Conservation (phyloP, 305 asterid species). For the Withania somnifera region DNA sequence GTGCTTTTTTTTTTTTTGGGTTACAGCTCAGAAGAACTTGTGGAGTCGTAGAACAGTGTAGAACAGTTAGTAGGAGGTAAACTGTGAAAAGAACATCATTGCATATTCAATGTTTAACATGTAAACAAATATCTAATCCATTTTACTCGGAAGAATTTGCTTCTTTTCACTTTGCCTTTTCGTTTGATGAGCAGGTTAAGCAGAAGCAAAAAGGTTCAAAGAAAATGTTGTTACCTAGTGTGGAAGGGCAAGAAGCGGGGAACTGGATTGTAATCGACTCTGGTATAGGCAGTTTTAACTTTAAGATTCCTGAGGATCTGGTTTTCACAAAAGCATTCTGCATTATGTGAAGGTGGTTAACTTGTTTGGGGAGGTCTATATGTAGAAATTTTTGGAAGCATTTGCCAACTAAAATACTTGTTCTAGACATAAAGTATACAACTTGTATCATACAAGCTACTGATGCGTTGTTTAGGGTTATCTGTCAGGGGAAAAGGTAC, state of each 20-base stretch:
- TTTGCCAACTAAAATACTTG: neutral
- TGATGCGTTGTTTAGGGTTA: neutral
- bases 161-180: neutral
- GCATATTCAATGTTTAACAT: neutral
- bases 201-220: slow-evolving; percentile 86
- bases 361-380: neutral
- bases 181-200: slow-evolving; percentile 48
- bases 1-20: neutral
- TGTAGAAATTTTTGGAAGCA: neutral
- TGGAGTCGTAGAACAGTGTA: neutral
- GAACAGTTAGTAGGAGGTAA: neutral
- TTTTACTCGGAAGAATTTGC: neutral
- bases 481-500: neutral
- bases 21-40: neutral
- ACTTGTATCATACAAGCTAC: neutral
- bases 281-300: slow-evolving; percentile 26
- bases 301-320: neutral
- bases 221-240: slow-evolving; percentile 74
- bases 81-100: neutral
- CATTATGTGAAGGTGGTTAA: neutral
- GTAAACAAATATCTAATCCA: neutral
- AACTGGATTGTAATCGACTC: slow-evolving; percentile 91
- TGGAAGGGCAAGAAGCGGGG: slow-evolving; percentile 87
- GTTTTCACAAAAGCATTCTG: neutral
- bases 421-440: neutral